Evolutionary conservation across 768 basidiomycete genomes (phyloP).

Genomic region (Suillus alpinus): DNA sequence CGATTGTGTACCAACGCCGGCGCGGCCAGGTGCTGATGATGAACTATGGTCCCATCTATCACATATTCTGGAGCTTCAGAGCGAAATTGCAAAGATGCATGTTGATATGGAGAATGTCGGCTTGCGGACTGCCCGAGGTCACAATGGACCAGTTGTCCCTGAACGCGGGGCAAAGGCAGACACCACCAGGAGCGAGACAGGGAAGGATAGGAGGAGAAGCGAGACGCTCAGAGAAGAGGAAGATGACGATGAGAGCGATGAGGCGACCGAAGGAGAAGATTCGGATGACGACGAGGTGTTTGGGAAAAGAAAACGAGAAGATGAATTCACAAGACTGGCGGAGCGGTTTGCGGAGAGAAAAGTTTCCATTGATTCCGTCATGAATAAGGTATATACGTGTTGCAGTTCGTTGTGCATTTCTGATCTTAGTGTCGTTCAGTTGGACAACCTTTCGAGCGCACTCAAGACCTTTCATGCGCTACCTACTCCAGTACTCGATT

Average conservation of each 20-base stretch:
- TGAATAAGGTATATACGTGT: conserved; percentile 55
- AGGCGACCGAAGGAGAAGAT: conserved; percentile 39
- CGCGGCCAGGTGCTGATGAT: conserved; percentile 31
- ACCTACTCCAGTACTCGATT: conserved; percentile 39
- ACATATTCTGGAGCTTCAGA: conserved; percentile 68
- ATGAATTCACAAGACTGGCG: conserved; percentile 65
- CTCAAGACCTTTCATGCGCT: conserved; percentile 44
- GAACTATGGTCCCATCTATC: conserved; percentile 68
- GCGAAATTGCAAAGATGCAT: conserved; percentile 70
- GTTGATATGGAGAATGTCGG: conserved; percentile 67
- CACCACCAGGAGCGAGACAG: conserved; percentile 13
- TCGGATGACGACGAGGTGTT: conserved; percentile 41
- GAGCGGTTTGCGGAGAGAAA: conserved; percentile 70
- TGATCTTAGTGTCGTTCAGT: conserved; percentile 14
- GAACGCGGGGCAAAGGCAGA: conserved; percentile 18
- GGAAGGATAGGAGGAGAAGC: conserved; percentile 23
- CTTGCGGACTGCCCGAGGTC: conserved; percentile 10
- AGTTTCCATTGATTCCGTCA: conserved; percentile 65
- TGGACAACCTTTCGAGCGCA: conserved; percentile 30
- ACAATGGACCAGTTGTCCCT: conserved; percentile 5
- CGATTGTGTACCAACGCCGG: conserved; percentile 13
- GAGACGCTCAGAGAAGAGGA: conserved; percentile 35
- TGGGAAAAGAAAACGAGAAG: conserved; percentile 54
- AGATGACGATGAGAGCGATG: conserved; percentile 27
- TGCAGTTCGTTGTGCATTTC: background rate